A percentile compares a stretch with the other conserved stretches of the same genome.
phyloP scores from a whole-genome alignment of 768 basidiomycete species.

The Gloeopeniophorella convolvens region DNA sequence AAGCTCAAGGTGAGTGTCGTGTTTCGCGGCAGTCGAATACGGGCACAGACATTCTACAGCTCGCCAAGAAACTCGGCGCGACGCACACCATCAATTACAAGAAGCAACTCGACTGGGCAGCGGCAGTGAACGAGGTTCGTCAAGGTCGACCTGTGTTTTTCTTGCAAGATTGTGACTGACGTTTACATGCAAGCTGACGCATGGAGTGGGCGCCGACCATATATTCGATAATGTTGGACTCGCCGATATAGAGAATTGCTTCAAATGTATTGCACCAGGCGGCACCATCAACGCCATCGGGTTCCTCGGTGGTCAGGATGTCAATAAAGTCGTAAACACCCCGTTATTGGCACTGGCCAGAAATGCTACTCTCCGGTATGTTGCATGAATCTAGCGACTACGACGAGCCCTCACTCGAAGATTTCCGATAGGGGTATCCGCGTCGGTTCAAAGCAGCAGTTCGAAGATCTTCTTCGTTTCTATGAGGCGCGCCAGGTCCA shows the following conservation, averaged over 20 bases:
- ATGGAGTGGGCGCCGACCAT: constrained; percentile 1
- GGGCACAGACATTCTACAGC: not conserved
- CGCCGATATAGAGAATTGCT: not conserved
- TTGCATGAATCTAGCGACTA: no score
- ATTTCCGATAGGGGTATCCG: not conserved
- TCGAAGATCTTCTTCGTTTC: constrained; percentile 4
- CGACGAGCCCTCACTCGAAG: not conserved
- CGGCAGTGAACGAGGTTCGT: not conserved
- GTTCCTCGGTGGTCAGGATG: not conserved
- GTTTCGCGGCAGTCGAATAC: not conserved
- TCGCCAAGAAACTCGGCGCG: constrained; percentile 45
- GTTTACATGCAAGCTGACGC: not conserved
- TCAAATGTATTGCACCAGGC: not conserved
- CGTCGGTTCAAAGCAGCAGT: not conserved
- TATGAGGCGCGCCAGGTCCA: not conserved
- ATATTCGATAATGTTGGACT: constrained; percentile 3
- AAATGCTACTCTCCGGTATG: not conserved
- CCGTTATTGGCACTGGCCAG: not conserved
- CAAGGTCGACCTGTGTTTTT: no score
- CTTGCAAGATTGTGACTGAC: no score
- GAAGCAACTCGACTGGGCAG: constrained; percentile 50
- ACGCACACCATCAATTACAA: constrained; percentile 58
- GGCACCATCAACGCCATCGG: constrained; percentile 5
- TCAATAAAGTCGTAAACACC: not conserved
- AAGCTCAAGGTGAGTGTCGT: constrained; percentile 37